Base-by-base conservation (phyloP, 176 grass and related monocot species). In the Raddia guianensis region DNA sequence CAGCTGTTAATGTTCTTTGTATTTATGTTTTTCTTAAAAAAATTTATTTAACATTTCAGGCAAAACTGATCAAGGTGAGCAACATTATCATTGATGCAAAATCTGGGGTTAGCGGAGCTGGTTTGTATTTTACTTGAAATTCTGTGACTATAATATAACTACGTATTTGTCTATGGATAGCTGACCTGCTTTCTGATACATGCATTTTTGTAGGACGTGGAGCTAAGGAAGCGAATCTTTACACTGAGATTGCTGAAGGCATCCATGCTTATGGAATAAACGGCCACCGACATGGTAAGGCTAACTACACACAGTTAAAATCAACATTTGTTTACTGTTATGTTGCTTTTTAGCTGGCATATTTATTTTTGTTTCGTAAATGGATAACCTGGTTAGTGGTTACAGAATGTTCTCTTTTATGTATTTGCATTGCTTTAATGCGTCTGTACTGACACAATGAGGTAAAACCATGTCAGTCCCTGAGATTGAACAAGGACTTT, bases 11-110 rank as follows among this genome's bases (percentile, higher is more conserved):
- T 60, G 49, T 75, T 85, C 19, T 47, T 63, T 56, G 18, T 59
- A 64, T 49, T 52, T 74, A 73, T 43, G 5, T 74, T 63, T 79
- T 78, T 84, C 48, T 86, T 66, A 79, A 14, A 46, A 66, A 40
- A 86, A 85, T 76, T 76, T 78, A 18, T 73, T 71, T 81, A 57
- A 21, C 60, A 40, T 80, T 84, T 15, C 78, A 99, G 96, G 90
- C 63, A 73, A 87, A 89, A 73, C 72, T 95, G 55, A 90, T 99
- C 79, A 94, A 93, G 62, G 8, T 88, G 49, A 90, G 73, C 63
- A 99, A 95, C 82, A 95, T 99, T 75, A 99, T 95, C 70, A 91
- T 99, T 80, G 96, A 95, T 99, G 80, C 96, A 78, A 99, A 99
- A 84, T 99, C 92, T 76, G 96, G 92, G 52, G 96, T 95, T 49